Base-by-base conservation (phyloP, 1,284 basidiomycete genomes). In the Pseudozyma thailandica region DNA sequence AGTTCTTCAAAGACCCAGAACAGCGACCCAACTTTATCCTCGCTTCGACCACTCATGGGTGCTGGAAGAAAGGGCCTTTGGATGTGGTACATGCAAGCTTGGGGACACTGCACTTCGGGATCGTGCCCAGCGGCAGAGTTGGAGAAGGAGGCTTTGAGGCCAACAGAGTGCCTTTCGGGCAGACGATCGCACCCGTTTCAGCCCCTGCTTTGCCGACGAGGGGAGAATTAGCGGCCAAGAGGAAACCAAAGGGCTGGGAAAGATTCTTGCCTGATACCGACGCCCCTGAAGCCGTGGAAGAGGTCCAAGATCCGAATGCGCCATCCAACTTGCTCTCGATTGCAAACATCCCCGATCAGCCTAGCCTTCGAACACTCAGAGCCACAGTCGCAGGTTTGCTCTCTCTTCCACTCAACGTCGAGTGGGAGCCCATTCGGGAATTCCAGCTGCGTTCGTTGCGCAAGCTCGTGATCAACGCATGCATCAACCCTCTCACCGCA, bases 401-500 rank as follows among this genome's bases (percentile, higher is more conserved):
- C 12, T 62, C 71, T 4, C 55, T 82, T 6, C 76, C 80, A 16
- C 70, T 82, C 26, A 69, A 77, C 25, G 78, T 80, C 28, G 72
- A 80, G 21, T 93, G 94, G 89, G 85, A 87, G 26, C 88, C 91
- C 0, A 88, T 92, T 71, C 85, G 88, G 1, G 86, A 89, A 16
- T 84, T 95, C 20, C 90, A 93, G 69, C 85, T 89, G 28, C 85
- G 87, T 6, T 88, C 94, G 83, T 88, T 92, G 28, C 88, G 89
- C 68, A 96, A 95, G 84, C 85, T 97, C 50, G 92, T 91, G 30
- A 88, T 92, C 70, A 94, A 96, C 82, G 86, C 90, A 13, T 87
- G 90, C 77, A 88, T 98, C 84, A 95, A 97, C 80, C 90, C 94
- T 0, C 86, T 98, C 66, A 93, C 93, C 0, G 91, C 92, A 0